These are phyloP conservation scores for Vitis hybrid DNA, from an alignment of 177 flowering plant genomes.

Conservation along the genomic window DNA sequence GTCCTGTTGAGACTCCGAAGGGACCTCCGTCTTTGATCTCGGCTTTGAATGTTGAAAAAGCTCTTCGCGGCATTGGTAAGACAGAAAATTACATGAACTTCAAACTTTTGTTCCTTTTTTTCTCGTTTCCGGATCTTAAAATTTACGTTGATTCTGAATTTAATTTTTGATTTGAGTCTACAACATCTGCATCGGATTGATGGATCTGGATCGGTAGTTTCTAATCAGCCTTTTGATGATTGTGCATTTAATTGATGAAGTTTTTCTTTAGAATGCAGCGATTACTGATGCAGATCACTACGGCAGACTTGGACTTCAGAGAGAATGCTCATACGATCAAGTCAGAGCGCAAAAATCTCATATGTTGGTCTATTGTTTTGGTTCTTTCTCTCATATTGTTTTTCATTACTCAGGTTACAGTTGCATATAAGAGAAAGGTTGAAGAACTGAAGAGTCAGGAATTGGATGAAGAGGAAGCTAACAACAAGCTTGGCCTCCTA, in stretches of 20 bases:
- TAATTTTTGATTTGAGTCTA: no score
- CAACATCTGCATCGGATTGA: no score
- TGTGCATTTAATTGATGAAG: conserved; percentile 25
- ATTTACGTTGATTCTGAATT: no score
- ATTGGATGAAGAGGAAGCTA: conserved; percentile 53
- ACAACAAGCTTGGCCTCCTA: conserved; percentile 48
- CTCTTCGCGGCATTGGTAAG: conserved; percentile 82
- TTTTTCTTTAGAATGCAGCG: conserved; percentile 66
- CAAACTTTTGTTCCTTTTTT: not conserved
- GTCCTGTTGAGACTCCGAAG: conserved; percentile 41
- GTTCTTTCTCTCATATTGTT: not conserved
- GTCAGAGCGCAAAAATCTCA: conserved; percentile 20
- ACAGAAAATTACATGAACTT: not conserved
- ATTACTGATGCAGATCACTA: conserved; percentile 81
- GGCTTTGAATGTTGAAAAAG: conserved; percentile 68
- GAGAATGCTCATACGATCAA: conserved; percentile 65
- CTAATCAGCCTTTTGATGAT: not conserved
- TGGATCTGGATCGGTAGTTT: no score
- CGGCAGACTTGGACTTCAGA: conserved; percentile 60
- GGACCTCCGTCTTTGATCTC: conserved; percentile 65
- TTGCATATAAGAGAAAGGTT: conserved; percentile 55
- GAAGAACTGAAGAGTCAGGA: conserved; percentile 51
- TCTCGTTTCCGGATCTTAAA: not conserved
- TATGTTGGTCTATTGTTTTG: no score
- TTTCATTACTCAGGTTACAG: conserved; percentile 39